A percentile compares a stretch with the other conserved stretches of the same genome.
Evolutionary conservation across 179 eudicot species (phyloP).

Genomic region (Spinacia oleracea): DNA sequence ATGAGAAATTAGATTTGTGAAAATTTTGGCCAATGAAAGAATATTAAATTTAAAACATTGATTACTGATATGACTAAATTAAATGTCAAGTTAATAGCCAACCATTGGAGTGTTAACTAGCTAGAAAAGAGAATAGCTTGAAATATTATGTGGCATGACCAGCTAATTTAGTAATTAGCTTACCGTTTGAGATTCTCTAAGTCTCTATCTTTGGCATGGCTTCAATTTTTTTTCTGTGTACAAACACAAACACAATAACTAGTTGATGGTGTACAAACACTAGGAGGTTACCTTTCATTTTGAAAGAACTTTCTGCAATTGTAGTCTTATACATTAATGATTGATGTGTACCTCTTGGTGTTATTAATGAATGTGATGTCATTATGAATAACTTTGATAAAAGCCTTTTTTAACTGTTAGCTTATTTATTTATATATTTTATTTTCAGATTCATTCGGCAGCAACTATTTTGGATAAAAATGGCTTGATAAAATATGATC

Average conservation of each 20-base stretch:
- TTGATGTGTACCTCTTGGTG: background rate
- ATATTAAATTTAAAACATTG: too few species aligned
- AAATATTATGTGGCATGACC: too few species aligned
- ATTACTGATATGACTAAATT: too few species aligned
- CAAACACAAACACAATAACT: background rate
- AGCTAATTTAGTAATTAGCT: too few species aligned
- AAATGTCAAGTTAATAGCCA: too few species aligned
- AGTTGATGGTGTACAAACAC: background rate
- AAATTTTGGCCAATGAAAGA: too few species aligned
- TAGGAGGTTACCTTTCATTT: background rate
- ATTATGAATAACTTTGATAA: background rate
- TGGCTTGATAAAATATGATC: slow-evolving; percentile 86
- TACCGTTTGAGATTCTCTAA: too few species aligned
- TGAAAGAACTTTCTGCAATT: background rate
- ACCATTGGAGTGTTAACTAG: too few species aligned
- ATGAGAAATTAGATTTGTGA: too few species aligned
- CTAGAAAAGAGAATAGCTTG: too few species aligned
- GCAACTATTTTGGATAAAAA: slow-evolving; percentile 85
- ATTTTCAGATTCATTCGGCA: slow-evolving; percentile 91
- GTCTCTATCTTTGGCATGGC: background rate
- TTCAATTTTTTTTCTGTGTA: background rate
- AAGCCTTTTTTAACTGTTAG: background rate
- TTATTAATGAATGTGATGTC: background rate
- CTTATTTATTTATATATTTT: background rate
- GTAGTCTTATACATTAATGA: background rate